Evolutionary conservation across 2,329 filamentous ascomycete genomes (phyloP), one percentile per base, ranked within the genome.

Genomic region (Sodiomyces alkalinus): DNA sequence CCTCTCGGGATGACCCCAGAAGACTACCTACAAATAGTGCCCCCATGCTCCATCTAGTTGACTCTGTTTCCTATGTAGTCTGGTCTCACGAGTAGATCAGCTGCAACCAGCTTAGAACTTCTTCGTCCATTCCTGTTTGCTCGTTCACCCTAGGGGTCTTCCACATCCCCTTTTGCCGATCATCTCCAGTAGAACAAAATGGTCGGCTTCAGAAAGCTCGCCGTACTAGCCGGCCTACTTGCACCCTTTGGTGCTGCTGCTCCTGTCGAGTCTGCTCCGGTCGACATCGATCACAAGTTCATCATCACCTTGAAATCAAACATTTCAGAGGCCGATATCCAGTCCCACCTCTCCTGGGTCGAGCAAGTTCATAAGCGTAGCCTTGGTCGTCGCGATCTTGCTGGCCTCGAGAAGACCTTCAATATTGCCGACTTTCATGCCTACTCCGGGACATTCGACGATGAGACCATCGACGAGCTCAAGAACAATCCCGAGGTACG

Each of bases 271-370:
- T 9, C 14, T n/a, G 6, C 14, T 20, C 19, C 20, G 17, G 6
- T 17, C 16, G 23, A 22, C 14, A 21, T 26, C 19, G 15, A 17
- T 11, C 27, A 31, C 36, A 60, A 54, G 38, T 62, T 60, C 41
- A 62, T 63, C 32, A 42, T 63, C 41, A 61, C 56, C 18, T 37
- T 63, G 9, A 57, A 59, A 40, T 43, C 50, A 6, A 47, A 48
- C 19, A 40, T 51, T 19, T 37, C 35, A 7, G 37, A 44, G 21
- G 29, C 30, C 4, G 30, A 28, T 16, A 26, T 54, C 17, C 46
- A 49, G 12, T 34, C 39, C 19, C 54, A 58, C 29, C 17, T 38
- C 27, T 19, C n/a, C 34, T 38, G 34, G 34, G 48, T 55, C 18
- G 36, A 34, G 3, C 37, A 41, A 3, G 37, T 54, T 2, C 52